Base-by-base conservation (phyloP, 2,329 filamentous ascomycete genomes). In the Claviceps quebecensis region DNA sequence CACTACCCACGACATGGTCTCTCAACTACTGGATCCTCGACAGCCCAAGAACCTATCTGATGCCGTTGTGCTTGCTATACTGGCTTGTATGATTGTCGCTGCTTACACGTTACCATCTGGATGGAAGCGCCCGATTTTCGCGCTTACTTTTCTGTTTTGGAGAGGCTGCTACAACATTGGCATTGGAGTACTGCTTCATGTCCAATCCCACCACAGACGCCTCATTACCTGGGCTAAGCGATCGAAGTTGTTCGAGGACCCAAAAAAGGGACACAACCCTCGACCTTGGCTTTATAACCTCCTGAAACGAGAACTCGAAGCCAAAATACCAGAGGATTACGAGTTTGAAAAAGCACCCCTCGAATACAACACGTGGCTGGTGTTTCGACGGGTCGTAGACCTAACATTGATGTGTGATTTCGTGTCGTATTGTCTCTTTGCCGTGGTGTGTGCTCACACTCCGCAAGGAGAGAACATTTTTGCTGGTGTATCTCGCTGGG, bases 321-420 rank as follows among this genome's bases (percentile, higher is more conserved):
- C 87, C 60, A 97, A 98, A 71, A 95, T 98, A 56, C 84, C 87
- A 3, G 78, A 86, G 61, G 89, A 98, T 71, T 98, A 97, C 72
- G 82, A 83, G 56, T 95, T 98, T 63, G 90, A 95, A 60, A 79
- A 86, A 59, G 91, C 91, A 0, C 93, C 93, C 16, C 75, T 97
- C 66, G 93, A 98, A 76, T 98, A 97, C 78, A 98, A 98, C 72
- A 95, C 93, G 43, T 98, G 93, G 93, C 78, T 98, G 52, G 81
- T 96, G 58, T 98, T 98, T 72, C 84, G 93, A 59, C 84, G 93
- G 60, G 80, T 97, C 36, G 93, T 97, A 64, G 93, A 98, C 71
- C 72, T 98, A 66, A 96, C 97, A 65, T 75, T 98, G 63, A 95
- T 98, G 89, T 96, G 90, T 75, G 93, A 98, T 72, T 98, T 98